These are phyloP conservation scores for Lotus japonicus DNA, from an alignment of 306 rosid species.

Conservation along the genomic window DNA sequence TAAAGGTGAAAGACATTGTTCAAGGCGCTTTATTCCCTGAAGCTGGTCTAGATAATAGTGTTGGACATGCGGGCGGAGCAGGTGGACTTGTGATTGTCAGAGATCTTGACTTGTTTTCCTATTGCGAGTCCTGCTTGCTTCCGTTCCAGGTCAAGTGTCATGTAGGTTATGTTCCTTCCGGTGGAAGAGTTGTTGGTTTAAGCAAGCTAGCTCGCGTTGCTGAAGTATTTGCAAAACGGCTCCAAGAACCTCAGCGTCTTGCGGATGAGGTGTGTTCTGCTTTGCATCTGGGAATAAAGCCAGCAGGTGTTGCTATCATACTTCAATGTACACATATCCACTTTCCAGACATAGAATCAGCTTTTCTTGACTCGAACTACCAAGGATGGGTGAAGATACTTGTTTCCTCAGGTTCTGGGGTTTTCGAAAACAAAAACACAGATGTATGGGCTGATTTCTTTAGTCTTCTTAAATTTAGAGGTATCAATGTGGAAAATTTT, in stretches of 20 bases:
- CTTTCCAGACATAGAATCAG: slow-evolving; percentile 59
- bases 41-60: slow-evolving; percentile 66
- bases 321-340: slow-evolving; percentile 72
- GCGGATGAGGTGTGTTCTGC: slow-evolving; percentile 38
- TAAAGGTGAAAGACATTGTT: slow-evolving; percentile 74
- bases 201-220: slow-evolving; percentile 91
- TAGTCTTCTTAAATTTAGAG: slow-evolving; percentile 69
- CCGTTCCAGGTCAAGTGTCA: slow-evolving; percentile 92
- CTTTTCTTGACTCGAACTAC: slow-evolving; percentile 52
- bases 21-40: slow-evolving; percentile 92
- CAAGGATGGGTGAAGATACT: slow-evolving; percentile 56
- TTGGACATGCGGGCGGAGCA: slow-evolving; percentile 89
- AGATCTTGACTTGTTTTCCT: slow-evolving; percentile 79
- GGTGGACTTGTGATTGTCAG: slow-evolving; percentile 95
- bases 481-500: slow-evolving; percentile 35
- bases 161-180: slow-evolving; percentile 84
- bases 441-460: slow-evolving; percentile 65
- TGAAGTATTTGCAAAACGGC: slow-evolving; percentile 39
- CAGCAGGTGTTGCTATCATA: slow-evolving; percentile 80
- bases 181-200: slow-evolving; percentile 78
- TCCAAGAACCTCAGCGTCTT: slow-evolving; percentile 55
- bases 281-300: slow-evolving; percentile 58
- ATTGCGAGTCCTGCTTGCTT: slow-evolving; percentile 93
- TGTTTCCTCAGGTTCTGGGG: slow-evolving; percentile 78
- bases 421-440: slow-evolving; percentile 49